Evolutionary conservation across 2,329 filamentous ascomycete genomes (phyloP).

Genomic region (Talaromyces atroroseus): DNA sequence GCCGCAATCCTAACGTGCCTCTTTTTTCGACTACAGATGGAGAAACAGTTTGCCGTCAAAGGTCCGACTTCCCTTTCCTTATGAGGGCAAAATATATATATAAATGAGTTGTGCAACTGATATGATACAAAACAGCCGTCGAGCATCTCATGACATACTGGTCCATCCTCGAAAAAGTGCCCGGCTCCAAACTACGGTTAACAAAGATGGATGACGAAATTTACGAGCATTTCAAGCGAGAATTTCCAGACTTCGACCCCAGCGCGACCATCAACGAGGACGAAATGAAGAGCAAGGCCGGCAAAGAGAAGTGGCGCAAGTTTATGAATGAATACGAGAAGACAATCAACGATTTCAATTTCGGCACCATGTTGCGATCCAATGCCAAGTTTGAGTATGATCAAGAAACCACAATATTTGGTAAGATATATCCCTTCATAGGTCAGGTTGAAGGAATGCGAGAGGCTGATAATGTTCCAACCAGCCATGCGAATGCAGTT

Average conservation of each 20-base stretch:
- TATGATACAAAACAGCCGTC: constrained; percentile 52
- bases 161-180: constrained; percentile 86
- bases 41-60: constrained; percentile 99
- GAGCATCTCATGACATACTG: constrained; percentile 98
- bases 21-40: constrained; percentile 60
- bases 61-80: constrained; percentile 43
- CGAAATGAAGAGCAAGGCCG: constrained; percentile 93
- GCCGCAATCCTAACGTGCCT: constrained; percentile 20
- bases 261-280: constrained; percentile 78
- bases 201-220: constrained; percentile 96
- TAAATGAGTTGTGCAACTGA: not conserved
- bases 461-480: not conserved
- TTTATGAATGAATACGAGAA: constrained; percentile 95
- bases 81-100: not conserved
- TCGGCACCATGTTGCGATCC: constrained; percentile 84
- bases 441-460: not conserved
- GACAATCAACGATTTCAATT: constrained; percentile 95
- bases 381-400: constrained; percentile 79
- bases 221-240: constrained; percentile 75
- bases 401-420: constrained; percentile 86
- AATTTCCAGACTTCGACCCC: constrained; percentile 91
- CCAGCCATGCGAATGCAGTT: constrained; percentile 71
- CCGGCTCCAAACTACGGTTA: constrained; percentile 79
- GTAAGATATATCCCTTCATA: constrained; percentile 43
- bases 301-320: constrained; percentile 90